Percentiles rank a stretch among this genome's conserved stretches.
phyloP scores from a whole-genome alignment of 2,329 filamentous ascomycete species.

The Tolypocladium guangdongense region DNA sequence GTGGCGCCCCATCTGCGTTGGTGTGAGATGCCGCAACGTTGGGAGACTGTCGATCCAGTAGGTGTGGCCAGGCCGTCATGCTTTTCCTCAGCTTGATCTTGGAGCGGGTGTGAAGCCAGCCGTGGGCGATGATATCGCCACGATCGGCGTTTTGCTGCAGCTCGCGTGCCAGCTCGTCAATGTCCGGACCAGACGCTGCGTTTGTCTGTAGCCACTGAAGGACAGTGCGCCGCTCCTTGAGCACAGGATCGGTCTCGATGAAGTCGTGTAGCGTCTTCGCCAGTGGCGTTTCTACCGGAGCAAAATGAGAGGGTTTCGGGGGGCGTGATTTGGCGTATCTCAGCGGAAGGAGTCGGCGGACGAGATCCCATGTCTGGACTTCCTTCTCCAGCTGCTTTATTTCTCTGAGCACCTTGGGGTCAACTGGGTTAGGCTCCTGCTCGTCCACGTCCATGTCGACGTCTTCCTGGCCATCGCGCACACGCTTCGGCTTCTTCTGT shows the following conservation, averaged over 20 bases:
- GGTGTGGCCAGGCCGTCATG: conserved; percentile 54
- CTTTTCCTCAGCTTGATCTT: conserved; percentile 86
- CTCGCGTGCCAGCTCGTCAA: conserved; percentile 66
- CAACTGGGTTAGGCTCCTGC: background rate
- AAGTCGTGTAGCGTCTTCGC: conserved; percentile 55
- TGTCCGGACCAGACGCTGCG: conserved; percentile 57
- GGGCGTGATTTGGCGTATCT: conserved; percentile 38
- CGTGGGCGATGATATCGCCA: conserved; percentile 72
- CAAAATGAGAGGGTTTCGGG: conserved; percentile 14
- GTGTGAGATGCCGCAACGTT: conserved; percentile 44
- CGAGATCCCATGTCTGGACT: conserved; percentile 80
- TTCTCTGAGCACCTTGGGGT: conserved; percentile 9
- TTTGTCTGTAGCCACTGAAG: conserved; percentile 79
- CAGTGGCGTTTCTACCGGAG: conserved; percentile 13
- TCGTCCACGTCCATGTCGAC: conserved; percentile 49
- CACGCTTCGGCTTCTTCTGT: conserved; percentile 16
- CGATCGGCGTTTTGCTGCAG: conserved; percentile 66
- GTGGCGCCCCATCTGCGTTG: conserved; percentile 48
- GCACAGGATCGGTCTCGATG: conserved; percentile 58
- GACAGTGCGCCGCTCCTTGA: conserved; percentile 67
- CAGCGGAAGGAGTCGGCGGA: conserved; percentile 62
- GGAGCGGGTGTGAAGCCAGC: conserved; percentile 85
- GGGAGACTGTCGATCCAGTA: conserved; percentile 51
- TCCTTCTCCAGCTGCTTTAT: conserved; percentile 61
- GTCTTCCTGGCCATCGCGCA: conserved; percentile 27